phyloP scores from a whole-genome alignment of 2,329 filamentous ascomycete genomes.

The Scytalidium sp. region DNA sequence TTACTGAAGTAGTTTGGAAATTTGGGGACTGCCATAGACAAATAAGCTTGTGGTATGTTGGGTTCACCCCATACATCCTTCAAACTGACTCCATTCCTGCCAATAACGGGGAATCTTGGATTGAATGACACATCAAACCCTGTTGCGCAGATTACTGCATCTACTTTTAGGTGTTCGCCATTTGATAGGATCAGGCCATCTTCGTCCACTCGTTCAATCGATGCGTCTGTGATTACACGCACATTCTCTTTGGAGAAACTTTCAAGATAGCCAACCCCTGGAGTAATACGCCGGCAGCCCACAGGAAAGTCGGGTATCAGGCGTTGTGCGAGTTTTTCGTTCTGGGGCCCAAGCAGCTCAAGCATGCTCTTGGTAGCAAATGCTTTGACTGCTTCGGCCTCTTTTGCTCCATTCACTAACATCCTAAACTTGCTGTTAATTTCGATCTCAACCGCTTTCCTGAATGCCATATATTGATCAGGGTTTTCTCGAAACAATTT shows the following conservation, averaged over 20 bases:
- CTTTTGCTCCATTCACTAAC: slow-evolving; percentile 11
- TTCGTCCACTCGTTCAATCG: slow-evolving; percentile 29
- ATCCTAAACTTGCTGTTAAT: slow-evolving; percentile 12
- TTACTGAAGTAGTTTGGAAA: slow-evolving; percentile 16
- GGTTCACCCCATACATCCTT: slow-evolving; percentile 16
- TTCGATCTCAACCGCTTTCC: slow-evolving; percentile 13
- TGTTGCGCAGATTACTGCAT: slow-evolving; percentile 30
- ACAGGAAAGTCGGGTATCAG: slow-evolving; percentile 74
- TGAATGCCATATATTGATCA: slow-evolving; percentile 9
- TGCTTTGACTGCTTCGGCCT: slow-evolving; percentile 10
- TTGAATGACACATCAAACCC: slow-evolving; percentile 20
- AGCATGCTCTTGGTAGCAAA: slow-evolving; percentile 10
- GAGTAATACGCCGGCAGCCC: slow-evolving; percentile 75
- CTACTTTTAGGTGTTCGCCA: slow-evolving; percentile 20
- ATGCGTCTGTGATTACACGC: slow-evolving; percentile 9
- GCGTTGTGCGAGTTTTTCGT: slow-evolving; percentile 16
- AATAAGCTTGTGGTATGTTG: slow-evolving; percentile 13
- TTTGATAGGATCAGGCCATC: slow-evolving; percentile 25
- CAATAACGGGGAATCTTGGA: slow-evolving; percentile 17
- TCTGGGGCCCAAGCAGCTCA: slow-evolving; percentile 21
- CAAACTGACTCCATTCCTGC: slow-evolving; percentile 9
- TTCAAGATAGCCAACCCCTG: slow-evolving; percentile 38
- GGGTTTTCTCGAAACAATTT: slow-evolving; percentile 36
- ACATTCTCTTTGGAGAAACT: slow-evolving; percentile 35
- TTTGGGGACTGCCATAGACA: slow-evolving; percentile 12